These are phyloP conservation scores for Penicillium samsonianum DNA, from an alignment of 495 filamentous ascomycete genomes.

Conservation along the genomic window DNA sequence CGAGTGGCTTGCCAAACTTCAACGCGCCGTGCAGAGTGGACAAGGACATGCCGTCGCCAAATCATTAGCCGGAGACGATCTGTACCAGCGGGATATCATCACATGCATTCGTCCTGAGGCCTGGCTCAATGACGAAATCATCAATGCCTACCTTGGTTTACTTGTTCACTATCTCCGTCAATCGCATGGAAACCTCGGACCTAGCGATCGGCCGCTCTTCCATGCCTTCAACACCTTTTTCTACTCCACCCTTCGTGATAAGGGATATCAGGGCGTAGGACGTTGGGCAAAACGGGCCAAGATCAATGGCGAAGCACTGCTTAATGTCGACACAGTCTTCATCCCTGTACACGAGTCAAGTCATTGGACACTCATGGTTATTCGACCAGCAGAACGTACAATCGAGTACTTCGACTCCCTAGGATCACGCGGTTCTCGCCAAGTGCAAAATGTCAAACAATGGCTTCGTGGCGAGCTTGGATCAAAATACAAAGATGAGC, in stretches of 20 bases:
- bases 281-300: slow-evolving; percentile 59
- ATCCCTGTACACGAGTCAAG: slow-evolving; percentile 55
- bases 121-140: slow-evolving; percentile 86
- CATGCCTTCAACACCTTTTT: slow-evolving; percentile 75
- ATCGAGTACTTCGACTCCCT: slow-evolving; percentile 80
- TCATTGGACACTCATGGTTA: slow-evolving; percentile 68
- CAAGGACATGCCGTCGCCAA: slow-evolving; percentile 38
- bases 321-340: slow-evolving; percentile 61
- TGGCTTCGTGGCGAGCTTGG: slow-evolving; percentile 65
- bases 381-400: slow-evolving; percentile 61
- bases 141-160: slow-evolving; percentile 65
- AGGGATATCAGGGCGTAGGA: slow-evolving; percentile 49
- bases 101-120: slow-evolving; percentile 50
- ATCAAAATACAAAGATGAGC: slow-evolving; percentile 52
- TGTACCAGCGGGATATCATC: slow-evolving; percentile 63
- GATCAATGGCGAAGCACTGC: slow-evolving; percentile 52
- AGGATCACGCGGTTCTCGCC: slow-evolving; percentile 35
- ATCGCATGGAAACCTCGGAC: slow-evolving; percentile 42
- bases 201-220: slow-evolving; percentile 59
- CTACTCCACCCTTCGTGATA: slow-evolving; percentile 58
- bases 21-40: slow-evolving; percentile 30
- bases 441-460: slow-evolving; percentile 43
- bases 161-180: slow-evolving; percentile 62
- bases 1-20: slow-evolving; percentile 47
- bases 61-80: slow-evolving; percentile 54